Evolutionary conservation across 768 basidiomycete genomes (phyloP), one percentile per base, ranked within the genome.

Genomic region (Panus rudis): DNA sequence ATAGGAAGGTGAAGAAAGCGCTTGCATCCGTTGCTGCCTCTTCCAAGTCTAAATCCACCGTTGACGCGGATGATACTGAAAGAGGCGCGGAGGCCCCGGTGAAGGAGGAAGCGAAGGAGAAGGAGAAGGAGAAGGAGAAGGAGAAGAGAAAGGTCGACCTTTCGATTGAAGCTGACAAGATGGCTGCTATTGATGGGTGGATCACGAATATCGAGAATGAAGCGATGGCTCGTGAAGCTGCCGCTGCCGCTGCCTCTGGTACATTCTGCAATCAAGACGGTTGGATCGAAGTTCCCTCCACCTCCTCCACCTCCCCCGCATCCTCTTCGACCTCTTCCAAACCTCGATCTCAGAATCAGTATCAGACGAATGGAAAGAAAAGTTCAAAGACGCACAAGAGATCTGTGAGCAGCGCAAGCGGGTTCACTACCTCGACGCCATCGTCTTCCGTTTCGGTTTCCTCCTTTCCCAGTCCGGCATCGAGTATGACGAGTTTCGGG

Each of bases 111-210:
- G 41, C 38, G 4, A 23, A n/a, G 22, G 30, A 42, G 41, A n/a
- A 7, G 21, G 38, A 22, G 6, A n/a, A n/a, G 6, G 26, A 6
- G 4, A 13, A 34, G 22, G 20, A 37, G 1, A 25, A 33, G n/a
- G 41, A 43, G 4, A 23, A n/a, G 22, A 30, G 39, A 39, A n/a
- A 7, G 21, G 38, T 20, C n/a, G n/a, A n/a, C n/a, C n/a, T n/a
- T n/a, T n/a, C n/a, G 6, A 14, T 37, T 3, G n/a, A 38, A 4
- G 32, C 22, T 2, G 16, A 26, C 14, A 43, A 45, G 23, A 21
- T 25, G n/a, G 40, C 39, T 12, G 49, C 43, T 30, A 37, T 17
- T 7, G 56, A 58, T 17, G 56, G 53, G 3, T 58, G 56, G 56
- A 54, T 57, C 37, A 44, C 46, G 14, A 42, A 43, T 39, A 43